Evolutionary conservation across 352 stramenopile genomes (phyloP).

Genomic region (Phytophthora syringae): DNA sequence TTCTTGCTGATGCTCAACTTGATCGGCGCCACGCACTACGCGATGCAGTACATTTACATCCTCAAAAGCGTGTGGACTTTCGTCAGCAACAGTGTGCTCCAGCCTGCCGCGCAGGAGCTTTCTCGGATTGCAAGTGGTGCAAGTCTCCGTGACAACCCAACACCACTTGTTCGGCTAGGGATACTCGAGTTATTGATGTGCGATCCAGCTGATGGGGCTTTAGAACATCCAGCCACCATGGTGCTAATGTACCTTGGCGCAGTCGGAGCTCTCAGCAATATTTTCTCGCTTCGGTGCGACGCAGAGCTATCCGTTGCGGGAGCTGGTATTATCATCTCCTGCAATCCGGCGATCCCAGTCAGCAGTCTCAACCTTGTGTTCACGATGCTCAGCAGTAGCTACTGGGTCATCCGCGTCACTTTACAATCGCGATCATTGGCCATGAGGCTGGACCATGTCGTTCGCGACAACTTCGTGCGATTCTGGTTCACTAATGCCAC

Average conservation of each 20-base stretch:
- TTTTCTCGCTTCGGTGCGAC: constrained; percentile 42
- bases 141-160: constrained; percentile 3
- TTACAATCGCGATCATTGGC: constrained; percentile 36
- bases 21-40: constrained; percentile 36
- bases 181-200: constrained; percentile 24
- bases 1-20: constrained; percentile 45
- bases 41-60: constrained; percentile 40
- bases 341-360: constrained; percentile 38
- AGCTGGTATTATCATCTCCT: constrained; percentile 41
- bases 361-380: constrained; percentile 36
- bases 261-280: constrained; percentile 49
- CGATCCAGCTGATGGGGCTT: constrained; percentile 34
- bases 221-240: constrained; percentile 40
- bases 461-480: constrained; percentile 29
- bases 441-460: constrained; percentile 31
- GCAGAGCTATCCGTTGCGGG: constrained; percentile 24
- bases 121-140: constrained; percentile 5
- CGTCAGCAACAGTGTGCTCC: constrained; percentile 30
- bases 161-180: constrained; percentile 9
- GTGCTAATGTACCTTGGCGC: constrained; percentile 49
- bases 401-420: constrained; percentile 48
- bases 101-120: constrained; percentile 11
- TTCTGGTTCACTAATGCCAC: constrained; percentile 31
- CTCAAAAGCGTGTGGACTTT: constrained; percentile 35
- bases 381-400: constrained; percentile 44